Evolutionary conservation across 495 filamentous ascomycete genomes (phyloP), one percentile per base, ranked within the genome.

Genomic region (Aspergillus wentii): DNA sequence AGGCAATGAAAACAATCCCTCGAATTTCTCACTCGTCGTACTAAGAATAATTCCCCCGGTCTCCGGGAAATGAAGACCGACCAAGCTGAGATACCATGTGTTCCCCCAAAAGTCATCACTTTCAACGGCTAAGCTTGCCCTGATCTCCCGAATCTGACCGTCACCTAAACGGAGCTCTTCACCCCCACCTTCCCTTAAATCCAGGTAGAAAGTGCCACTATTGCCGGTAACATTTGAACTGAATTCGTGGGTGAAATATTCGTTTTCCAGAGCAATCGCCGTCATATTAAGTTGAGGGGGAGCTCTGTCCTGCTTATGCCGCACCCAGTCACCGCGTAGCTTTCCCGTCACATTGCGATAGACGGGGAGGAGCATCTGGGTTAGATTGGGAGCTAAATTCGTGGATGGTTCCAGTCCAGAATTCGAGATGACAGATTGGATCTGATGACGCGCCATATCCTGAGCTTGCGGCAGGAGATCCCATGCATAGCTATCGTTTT

Each of bases 21-120:
- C 74, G 55, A 89, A 96, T 64, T 94, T 95, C 56, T 94, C 85
- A 52, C 86, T 94, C 9, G 89, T 87, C 1, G 92, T 96, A 6
- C 80, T 85, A 35, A 96, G 57, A 11, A 96, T 60, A 28, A 94
- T 80, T 4, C 75, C 71, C 3, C 92, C 92, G 31, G 79, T 72
- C 17, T 75, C 67, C 17, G 82, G 79, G 66, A 86, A 91, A 66
- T 96, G 90, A 4, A 92, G 74, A 14, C 92, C 92, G 49, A 85
- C 77, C 26, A 95, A 60, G 17, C 72, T 73, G 56, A 94, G 71
- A 39, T 86, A 79, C 76, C 82, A 86, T 46, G 78, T 83, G 54
- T 78, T 77, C 18, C 83, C 77, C 59, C 67, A 76, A 31, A 74
- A 79, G 11, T 64, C 71, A 21, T 80, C 74, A 44, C 87, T 87